Conservation (phyloP, 768 basidiomycete species). For the Suillus lakei region DNA sequence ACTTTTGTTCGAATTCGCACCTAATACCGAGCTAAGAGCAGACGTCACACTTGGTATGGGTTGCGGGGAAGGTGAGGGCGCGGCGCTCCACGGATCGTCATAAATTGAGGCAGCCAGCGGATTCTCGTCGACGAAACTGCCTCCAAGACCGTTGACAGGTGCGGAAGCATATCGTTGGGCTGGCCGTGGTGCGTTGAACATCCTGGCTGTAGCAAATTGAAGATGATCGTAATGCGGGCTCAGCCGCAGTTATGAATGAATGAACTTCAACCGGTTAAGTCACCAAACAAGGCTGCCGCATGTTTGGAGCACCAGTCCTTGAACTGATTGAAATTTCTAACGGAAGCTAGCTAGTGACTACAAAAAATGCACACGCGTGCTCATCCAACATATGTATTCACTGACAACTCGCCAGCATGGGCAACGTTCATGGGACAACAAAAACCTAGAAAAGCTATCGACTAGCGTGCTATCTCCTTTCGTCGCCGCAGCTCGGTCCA, state of each 20-base stretch:
- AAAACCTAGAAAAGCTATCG: no score
- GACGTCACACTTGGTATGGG: conserved; percentile 55
- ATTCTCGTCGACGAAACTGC: conserved; percentile 78
- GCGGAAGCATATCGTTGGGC: conserved; percentile 67
- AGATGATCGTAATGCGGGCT: background rate
- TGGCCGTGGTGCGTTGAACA: conserved; percentile 87
- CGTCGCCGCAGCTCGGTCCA: background rate
- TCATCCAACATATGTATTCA: background rate
- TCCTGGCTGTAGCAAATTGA: conserved; percentile 36
- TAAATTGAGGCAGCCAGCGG: conserved; percentile 75
- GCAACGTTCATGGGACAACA: background rate
- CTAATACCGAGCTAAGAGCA: conserved; percentile 72
- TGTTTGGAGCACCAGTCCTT: conserved; percentile 6
- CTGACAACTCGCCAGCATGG: background rate
- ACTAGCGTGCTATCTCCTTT: background rate
- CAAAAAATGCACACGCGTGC: background rate
- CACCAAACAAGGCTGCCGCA: conserved; percentile 22
- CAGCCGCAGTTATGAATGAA: background rate
- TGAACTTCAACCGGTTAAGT: background rate
- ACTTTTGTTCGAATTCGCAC: conserved; percentile 35
- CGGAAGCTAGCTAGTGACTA: background rate
- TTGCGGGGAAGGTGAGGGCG: conserved; percentile 73
- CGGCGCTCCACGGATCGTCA: conserved; percentile 83
- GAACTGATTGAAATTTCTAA: background rate
- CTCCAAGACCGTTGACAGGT: conserved; percentile 63